These are phyloP conservation scores for Neurospora sp. DNA, from an alignment of 495 filamentous ascomycete genomes.

Conservation along the genomic window DNA sequence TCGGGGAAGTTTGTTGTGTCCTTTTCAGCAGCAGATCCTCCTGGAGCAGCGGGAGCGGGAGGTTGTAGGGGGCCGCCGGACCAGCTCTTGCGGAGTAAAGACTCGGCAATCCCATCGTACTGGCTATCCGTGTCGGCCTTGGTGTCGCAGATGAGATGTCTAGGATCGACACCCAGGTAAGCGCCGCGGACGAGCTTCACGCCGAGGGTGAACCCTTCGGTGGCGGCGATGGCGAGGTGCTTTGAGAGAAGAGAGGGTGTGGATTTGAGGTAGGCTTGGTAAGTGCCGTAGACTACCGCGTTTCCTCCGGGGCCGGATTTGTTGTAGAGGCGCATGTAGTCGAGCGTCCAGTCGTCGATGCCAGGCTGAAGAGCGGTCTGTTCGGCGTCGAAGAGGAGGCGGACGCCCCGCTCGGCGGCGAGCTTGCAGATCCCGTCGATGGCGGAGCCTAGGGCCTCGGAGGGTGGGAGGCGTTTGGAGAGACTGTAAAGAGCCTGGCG, in stretches of 20 bases:
- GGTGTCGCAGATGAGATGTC: slow-evolving; percentile 64
- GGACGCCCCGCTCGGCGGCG: slow-evolving; percentile 58
- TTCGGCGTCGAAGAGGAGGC: slow-evolving; percentile 84
- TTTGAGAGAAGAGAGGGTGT: slow-evolving; percentile 52
- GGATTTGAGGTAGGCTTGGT: slow-evolving; percentile 73
- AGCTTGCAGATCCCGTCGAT: slow-evolving; percentile 70
- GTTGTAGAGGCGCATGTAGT: slow-evolving; percentile 72
- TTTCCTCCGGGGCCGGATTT: slow-evolving; percentile 28
- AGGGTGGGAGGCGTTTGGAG: slow-evolving; percentile 46
- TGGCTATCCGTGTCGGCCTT: slow-evolving; percentile 63
- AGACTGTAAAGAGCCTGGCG: slow-evolving; percentile 58
- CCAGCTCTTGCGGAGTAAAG: slow-evolving; percentile 34
- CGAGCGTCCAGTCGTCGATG: slow-evolving; percentile 76
- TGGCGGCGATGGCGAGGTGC: slow-evolving; percentile 55
- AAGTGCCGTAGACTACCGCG: slow-evolving; percentile 54
- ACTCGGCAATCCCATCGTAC: slow-evolving; percentile 30
- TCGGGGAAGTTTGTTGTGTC: slow-evolving; percentile 42
- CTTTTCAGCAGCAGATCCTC: slow-evolving; percentile 15
- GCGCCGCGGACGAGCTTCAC: slow-evolving; percentile 90
- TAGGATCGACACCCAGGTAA: slow-evolving; percentile 72
- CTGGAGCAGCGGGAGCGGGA: slow-evolving; percentile 11
- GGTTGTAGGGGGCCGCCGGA: slow-evolving; percentile 38
- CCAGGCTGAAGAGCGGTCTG: slow-evolving; percentile 71
- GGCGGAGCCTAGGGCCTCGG: slow-evolving; percentile 51
- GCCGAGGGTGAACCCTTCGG: slow-evolving; percentile 68